These are phyloP conservation scores for Rhodamnia rubescens DNA, from an alignment of 345 rosid genomes.

Conservation along the genomic window DNA sequence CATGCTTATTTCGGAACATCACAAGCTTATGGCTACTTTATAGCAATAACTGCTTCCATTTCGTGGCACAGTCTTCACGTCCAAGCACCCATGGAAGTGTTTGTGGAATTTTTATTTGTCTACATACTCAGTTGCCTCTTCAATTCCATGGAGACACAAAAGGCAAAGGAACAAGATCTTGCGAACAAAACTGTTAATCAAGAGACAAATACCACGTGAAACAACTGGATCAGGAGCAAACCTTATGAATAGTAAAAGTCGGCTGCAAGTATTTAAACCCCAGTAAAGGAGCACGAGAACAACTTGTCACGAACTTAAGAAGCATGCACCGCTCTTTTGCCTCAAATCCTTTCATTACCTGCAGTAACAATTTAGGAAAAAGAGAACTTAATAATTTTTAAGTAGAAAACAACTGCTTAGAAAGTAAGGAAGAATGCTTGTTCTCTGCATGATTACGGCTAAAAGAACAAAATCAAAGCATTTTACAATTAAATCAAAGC, in stretches of 20 bases:
- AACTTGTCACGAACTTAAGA: slow-evolving; percentile 96
- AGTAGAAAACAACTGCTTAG: background rate
- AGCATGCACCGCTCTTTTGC: slow-evolving; percentile 85
- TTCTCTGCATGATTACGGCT: background rate
- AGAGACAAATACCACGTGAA: background rate
- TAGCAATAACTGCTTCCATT: background rate
- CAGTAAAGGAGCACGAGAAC: slow-evolving; percentile 89
- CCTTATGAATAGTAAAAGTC: slow-evolving; percentile 89
- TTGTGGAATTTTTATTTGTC: background rate
- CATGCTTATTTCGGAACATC: background rate
- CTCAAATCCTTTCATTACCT: slow-evolving; percentile 83
- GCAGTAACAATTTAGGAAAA: background rate
- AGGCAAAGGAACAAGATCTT: background rate
- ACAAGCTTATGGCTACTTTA: background rate
- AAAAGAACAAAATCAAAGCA: background rate
- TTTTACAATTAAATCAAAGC: background rate
- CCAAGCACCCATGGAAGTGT: background rate
- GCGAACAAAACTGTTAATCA: background rate
- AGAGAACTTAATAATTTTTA: background rate
- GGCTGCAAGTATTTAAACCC: slow-evolving; percentile 96
- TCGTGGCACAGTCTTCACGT: background rate
- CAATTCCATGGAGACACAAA: background rate
- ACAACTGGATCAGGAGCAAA: slow-evolving; percentile 10
- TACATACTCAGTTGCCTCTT: background rate
- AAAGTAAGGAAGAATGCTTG: background rate